Evolutionary conservation across 805 yeast species (phyloP), one percentile per base, ranked within the genome.

Genomic region (Schwanniomyces yamadae): DNA sequence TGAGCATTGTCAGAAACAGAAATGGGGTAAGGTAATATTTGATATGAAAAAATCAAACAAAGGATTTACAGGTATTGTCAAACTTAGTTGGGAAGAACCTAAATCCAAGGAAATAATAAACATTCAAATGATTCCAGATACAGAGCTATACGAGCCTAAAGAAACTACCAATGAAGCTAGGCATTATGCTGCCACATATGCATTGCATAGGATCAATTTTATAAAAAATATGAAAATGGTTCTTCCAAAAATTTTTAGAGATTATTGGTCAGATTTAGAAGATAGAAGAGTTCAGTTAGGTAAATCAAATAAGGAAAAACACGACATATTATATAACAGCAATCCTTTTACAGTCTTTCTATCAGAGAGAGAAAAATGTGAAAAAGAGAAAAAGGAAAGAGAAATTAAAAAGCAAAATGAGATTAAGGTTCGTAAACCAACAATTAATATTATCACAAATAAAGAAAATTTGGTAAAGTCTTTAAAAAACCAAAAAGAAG

Each of bases 141-240:
- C 59, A 5, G 78, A 75, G 6, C 50, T 73, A 4, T 69, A 82
- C 5, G 59, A 63, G 3, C 82, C 90, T 0, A 88, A 84, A 47
- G 85, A 79, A 30, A 87, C 97, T 0, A 76, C 95, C 1, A 68
- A 87, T 21, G 97, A 90, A 49, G 96, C 98, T 1, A 73, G 96
- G 31, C 95, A 90, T 55, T 73, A 75, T 50, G 89, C 91, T 0
- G 97, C 99, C 0, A 89, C 97, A 0, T 86, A 83, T 46, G 93
- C 91, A 0, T 59, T 91, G 42, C 90, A 80, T 55, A 68, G 95
- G 23, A 71, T 91, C 13, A 81, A 90, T 23, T 85, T 80, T 41
- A 82, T 81, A 47, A 89, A 89, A 49, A 89, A 87, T 54, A 57
- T 91, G 59, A 85, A 85, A 41, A 81, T 90, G 90, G 82, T 88